Evolutionary conservation across 371 early-diverging fungal species (phyloP), one percentile per base, ranked within the genome.

Genomic region (Rhizopus microsporus): DNA sequence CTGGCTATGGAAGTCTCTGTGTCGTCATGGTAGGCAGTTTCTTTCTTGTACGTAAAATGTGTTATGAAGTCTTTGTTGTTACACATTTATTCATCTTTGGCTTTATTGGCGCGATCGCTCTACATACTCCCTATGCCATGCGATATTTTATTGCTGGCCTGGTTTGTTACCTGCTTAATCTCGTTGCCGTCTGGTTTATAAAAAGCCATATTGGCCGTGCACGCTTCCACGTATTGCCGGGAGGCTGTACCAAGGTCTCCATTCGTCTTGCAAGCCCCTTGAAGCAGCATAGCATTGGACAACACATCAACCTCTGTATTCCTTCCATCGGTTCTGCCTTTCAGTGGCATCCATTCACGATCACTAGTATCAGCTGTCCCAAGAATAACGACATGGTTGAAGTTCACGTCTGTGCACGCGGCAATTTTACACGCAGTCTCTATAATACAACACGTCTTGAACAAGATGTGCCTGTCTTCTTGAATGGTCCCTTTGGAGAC

Each of bases 341-440:
- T 43, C 72, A 85, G 54, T 85, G 85, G 85, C 85, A 85, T 50
- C 85, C 85, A 0, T 85, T 85, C 40, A 85, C 85, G 7, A 81
- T 85, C 38, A 79, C 83, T 7, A 78, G 68, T 34, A 44, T 67
- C 40, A 54, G 10, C 56, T 60, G 10, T 33, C 16, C 40, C 8
- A 30, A 38, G 0, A 51, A 56, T 12, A 54, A 63, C 10, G 62
- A 60, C n/a, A 16, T 53, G 7, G 46, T 66, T 39, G 72, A 74
- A 38, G 52, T 79, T 1, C 79, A 80, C 5, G 60, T 83, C 4
- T 73, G 80, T 56, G 80, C 77, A 4, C 76, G 82, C 10, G 85
- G 85, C 29, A 76, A 81, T n/a, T 85, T 74, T 53, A 85, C 85
- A 0, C 63, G 69, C 4, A 50, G 55, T 5, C 56, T 85, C 10